phyloP scores from a whole-genome alignment of 2,329 filamentous ascomycete species.

The Alternaria gaisen region DNA sequence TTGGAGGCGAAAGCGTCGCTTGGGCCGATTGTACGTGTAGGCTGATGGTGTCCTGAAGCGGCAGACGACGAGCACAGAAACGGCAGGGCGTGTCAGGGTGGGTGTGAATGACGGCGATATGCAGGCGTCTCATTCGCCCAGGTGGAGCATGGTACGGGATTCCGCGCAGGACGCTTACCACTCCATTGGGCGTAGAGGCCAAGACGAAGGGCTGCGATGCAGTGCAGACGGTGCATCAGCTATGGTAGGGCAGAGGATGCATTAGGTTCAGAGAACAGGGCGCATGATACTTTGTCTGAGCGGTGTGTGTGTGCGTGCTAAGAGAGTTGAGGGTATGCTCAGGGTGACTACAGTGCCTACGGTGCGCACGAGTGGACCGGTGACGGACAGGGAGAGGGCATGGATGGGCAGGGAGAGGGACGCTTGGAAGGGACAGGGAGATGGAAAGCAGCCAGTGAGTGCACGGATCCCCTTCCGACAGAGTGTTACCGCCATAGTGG shows the following conservation, averaged over 20 bases:
- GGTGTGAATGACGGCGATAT: constrained; percentile 7
- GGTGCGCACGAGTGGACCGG: background rate
- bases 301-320: constrained; percentile 6
- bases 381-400: constrained; percentile 10
- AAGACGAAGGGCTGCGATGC: constrained; percentile 2
- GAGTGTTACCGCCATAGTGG: constrained; percentile 30
- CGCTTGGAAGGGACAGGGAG: constrained; percentile 6
- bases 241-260: background rate
- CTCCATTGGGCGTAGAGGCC: constrained; percentile 17
- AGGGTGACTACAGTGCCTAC: background rate
- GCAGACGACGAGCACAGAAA: constrained; percentile 19
- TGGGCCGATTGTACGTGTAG: constrained; percentile 22
- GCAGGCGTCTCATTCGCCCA: constrained; percentile 13
- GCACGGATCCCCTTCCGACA: constrained; percentile 24
- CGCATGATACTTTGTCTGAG: constrained; percentile 1
- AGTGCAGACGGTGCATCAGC: too few species aligned
- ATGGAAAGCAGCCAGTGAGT: constrained; percentile 14
- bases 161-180: constrained; percentile 14
- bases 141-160: constrained; percentile 19
- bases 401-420: too few species aligned
- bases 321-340: background rate
- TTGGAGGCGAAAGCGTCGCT: constrained; percentile 23
- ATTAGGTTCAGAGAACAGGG: constrained; percentile 4
- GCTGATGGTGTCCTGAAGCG: constrained; percentile 13
- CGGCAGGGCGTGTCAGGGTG: constrained; percentile 15